Evolutionary conservation across 2,329 filamentous ascomycete genomes (phyloP), one percentile per base, ranked within the genome.

Genomic region (Curvularia eragrostidis): DNA sequence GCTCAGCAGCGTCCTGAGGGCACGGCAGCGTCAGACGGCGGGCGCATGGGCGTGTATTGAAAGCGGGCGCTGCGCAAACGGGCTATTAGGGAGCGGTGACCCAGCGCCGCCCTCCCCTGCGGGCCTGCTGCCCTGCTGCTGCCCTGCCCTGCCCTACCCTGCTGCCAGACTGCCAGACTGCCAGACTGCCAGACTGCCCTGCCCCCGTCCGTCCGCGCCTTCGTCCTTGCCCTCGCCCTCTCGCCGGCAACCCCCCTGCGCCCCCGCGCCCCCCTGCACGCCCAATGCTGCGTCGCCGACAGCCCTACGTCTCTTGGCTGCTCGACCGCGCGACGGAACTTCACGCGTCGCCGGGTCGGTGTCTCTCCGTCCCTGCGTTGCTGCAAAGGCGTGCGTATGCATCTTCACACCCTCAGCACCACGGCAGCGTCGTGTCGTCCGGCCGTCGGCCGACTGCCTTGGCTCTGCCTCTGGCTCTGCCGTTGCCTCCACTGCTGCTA

Each of bases 231-330:
- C 48, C 56, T 59, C 59, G 61, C 48, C 61, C 36, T 52, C 50
- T 42, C 41, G 23, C 43, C 53, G 46, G 47, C 48, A 36, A 36
- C 59, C 55, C 48, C 53, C 54, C 44, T 41, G 49, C 56, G 32
- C 36, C 38, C 30, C 52, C 41, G 36, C 32, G 41, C 36, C 54
- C 36, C 54, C 43, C 63, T 54, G 49, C 59, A 58, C 48, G 53
- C 59, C 39, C 59, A 56, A 52, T 50, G 57, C 52, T 51, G 13
- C 50, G 34, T 54, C 46, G 57, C 60, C 56, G 54, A 61, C 65
- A 67, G 67, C 65, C 67, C 66, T 70, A 68, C 55, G 63, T 58
- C 61, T 61, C 67, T 68, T 66, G 64, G 62, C 62, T 47, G 52
- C 48, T 51, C 52, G 43, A 51, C n/a, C n/a, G 30, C 36, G 10